phyloP scores from a whole-genome alignment of 225 moss, liverwort and hornwort genomes.

The Physcomitrium patens region DNA sequence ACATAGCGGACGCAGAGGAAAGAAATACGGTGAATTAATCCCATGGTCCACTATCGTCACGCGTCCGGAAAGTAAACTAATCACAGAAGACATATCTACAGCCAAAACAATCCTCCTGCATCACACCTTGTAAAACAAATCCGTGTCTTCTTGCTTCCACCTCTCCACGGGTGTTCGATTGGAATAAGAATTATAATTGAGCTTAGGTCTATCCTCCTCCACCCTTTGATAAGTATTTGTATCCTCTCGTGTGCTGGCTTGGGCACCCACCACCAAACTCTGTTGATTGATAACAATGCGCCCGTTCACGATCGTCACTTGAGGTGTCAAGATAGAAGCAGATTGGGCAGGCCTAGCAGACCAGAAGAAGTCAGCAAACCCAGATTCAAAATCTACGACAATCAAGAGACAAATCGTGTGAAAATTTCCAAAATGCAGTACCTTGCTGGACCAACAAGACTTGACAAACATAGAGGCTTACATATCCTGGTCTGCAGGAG shows the following conservation, averaged over 20 bases:
- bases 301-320: conserved; percentile 82
- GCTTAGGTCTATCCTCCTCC: conserved; percentile 88
- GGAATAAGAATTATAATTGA: conserved; percentile 82
- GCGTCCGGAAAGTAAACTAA: no score
- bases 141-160: conserved; percentile 89
- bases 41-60: neutral
- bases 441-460: neutral
- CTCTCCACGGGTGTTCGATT: conserved; percentile 75
- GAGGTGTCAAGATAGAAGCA: conserved; percentile 65
- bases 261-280: conserved; percentile 81
- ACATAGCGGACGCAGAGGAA: neutral
- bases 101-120: neutral
- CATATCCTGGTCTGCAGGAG: conserved; percentile 39
- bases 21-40: neutral
- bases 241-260: conserved; percentile 72
- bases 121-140: conserved; percentile 75
- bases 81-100: neutral
- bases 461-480: conserved; percentile 29
- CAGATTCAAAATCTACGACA: conserved; percentile 5
- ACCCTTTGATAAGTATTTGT: conserved; percentile 77
- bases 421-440: neutral
- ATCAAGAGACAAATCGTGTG: neutral
- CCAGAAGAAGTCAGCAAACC: conserved; percentile 21
- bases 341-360: conserved; percentile 40
- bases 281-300: conserved; percentile 85